Base-by-base conservation (phyloP, 345 rosid genomes). In the Punica granatum region DNA sequence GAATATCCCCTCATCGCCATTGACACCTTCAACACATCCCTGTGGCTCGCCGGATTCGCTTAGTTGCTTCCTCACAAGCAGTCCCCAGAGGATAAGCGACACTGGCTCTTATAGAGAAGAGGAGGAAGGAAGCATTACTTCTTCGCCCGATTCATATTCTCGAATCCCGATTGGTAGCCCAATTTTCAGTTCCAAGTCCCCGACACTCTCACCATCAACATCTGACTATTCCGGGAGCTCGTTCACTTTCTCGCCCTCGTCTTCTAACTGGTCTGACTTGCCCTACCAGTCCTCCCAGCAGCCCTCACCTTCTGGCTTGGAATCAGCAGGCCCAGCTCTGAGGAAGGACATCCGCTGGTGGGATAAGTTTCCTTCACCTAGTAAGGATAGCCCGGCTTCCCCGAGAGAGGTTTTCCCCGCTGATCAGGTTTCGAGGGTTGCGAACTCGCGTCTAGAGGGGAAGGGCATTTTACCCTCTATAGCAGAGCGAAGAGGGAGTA, bases 401-500 rank as follows among this genome's bases (percentile, higher is more conserved):
- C 78, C 80, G 7, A 60, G 34, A 51, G 74, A 73, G 37, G 46
- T 42, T 15, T 70, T 78, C 72, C 48, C 78, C 35, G 48, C 54
- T 19, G 32, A 65, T 73, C 75, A 67, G 25, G 70, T 58, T 44
- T 68, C 66, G 11, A 70, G 71, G 67, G 72, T 54, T 16, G 82
- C 73, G 59, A 73, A 39, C 60, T 56, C 73, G 70, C 56, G 56
- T 65, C 66, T 54, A 13, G 79, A 80, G 19, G 65, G 69, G 54
- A 77, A 72, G 72, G 81, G 74, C 66, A 46, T 53, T 67, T 67
- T 46, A 6, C 84, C 75, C 7, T 85, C 92, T 42, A 69, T 88
- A 76, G 92, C 92, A 63, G 86, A 81, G 80, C 87, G 88, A 41
- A 73, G 92, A 71, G 88, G 92, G 66, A 84, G 87, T 68, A 78